Base-by-base conservation (phyloP, 768 basidiomycete genomes). In the Macrolepiota fuliginosa region DNA sequence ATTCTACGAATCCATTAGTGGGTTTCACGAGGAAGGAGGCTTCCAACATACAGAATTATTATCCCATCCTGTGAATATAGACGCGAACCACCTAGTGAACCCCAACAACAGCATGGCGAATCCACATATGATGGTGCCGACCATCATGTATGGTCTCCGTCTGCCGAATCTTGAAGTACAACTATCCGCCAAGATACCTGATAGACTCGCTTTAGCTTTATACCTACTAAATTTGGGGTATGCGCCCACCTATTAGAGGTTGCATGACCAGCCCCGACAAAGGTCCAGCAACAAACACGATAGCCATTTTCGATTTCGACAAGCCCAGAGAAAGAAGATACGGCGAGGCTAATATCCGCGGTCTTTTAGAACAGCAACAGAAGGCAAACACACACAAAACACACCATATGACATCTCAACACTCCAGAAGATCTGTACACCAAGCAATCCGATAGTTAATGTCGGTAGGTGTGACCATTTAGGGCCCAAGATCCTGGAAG, bases 221-320 rank as follows among this genome's bases (percentile, higher is more conserved):
- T 22, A 54, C 3, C 29, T 19, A 35, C 15, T n/a, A n/a, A 36
- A 7, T 61, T 37, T 27, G 1, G 17, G 17, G 35, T 17, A n/a
- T n/a, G 13, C 62, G 56, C 70, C 42, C 63, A 84, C 93, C 92
- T 66, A 96, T 92, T 46, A 96, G 71, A 0, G 95, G 96, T 69
- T 98, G 96, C 65, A 96, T 90, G 50, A 98, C 78, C 22, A 98
- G 82, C 1, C 95, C 96, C 0, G 91, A 93, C 6, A 96, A 76
- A 1, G 94, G 96, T 0, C 95, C 96, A 1, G 96, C 96, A 49
- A 96, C 81, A 71, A 98, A 95, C 11, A 97, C 96, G 22, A 93
- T 79, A 0, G 94, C 89, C 86, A 97, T 93, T 63, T 82, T 80
- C 2, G 91, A 89, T 73, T 94, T 96, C 1, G 89, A 86, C 12